A percentile compares a stretch with the other conserved stretches of the same genome.
phyloP scores from a whole-genome alignment of 805 yeast genomes.

The Yamadazyma philogaea region DNA sequence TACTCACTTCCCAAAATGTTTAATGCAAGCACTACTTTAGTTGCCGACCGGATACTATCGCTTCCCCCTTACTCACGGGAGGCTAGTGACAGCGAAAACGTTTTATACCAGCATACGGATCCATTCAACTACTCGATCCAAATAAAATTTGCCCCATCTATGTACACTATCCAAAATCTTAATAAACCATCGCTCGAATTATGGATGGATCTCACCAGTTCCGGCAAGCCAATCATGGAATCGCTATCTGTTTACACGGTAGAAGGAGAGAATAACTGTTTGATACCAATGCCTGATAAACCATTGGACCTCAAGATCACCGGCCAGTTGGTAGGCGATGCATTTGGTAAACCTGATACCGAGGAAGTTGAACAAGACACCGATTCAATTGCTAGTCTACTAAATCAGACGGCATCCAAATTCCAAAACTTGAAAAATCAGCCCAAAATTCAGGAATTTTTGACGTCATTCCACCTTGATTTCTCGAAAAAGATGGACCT shows the following conservation, averaged over 20 bases:
- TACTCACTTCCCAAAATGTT: slow-evolving; percentile 20
- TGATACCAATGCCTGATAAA: slow-evolving; percentile 40
- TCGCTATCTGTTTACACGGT: slow-evolving; percentile 42
- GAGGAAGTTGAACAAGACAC: slow-evolving; percentile 6
- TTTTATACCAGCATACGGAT: slow-evolving; percentile 21
- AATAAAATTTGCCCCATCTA: slow-evolving; percentile 42
- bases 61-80: slow-evolving; percentile 23
- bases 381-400: slow-evolving; percentile 7
- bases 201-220: slow-evolving; percentile 45
- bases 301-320: slow-evolving; percentile 46
- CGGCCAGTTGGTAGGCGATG: slow-evolving; percentile 34
- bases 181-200: slow-evolving; percentile 54
- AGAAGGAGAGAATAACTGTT: slow-evolving; percentile 42
- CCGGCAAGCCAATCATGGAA: slow-evolving; percentile 34
- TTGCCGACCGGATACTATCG: slow-evolving; percentile 29
- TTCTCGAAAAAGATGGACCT: slow-evolving; percentile 37
- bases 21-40: slow-evolving; percentile 32
- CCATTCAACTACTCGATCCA: slow-evolving; percentile 41
- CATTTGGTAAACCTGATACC: slow-evolving; percentile 16
- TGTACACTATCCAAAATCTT: slow-evolving; percentile 11
- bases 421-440: slow-evolving; percentile 33
- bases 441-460: slow-evolving; percentile 42
- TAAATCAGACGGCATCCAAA: slow-evolving; percentile 22
- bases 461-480: slow-evolving; percentile 34
- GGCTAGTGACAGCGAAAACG: slow-evolving; percentile 19